phyloP scores from a whole-genome alignment of 208 protist species.

The Angomonas ambiguus region DNA sequence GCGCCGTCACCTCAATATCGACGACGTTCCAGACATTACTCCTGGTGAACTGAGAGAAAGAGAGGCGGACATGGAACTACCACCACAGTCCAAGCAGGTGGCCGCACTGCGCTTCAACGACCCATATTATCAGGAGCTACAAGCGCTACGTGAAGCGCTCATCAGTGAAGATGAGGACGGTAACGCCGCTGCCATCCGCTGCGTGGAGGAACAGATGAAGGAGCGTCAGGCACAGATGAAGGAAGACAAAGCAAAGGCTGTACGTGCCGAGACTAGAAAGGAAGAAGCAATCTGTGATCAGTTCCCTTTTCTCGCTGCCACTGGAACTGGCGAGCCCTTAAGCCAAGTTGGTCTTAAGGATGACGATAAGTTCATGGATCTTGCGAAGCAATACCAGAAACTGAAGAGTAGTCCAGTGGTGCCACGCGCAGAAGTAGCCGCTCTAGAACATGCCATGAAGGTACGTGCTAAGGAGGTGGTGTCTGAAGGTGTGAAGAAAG shows the following conservation, averaged over 20 bases:
- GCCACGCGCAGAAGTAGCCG: slow-evolving; percentile 4
- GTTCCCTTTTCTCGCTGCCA: slow-evolving; percentile 21
- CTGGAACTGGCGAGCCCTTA: slow-evolving; percentile 11
- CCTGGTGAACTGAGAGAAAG: slow-evolving; percentile 23
- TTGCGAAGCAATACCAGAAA: slow-evolving; percentile 14
- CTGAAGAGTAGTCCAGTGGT: neutral
- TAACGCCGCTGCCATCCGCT: slow-evolving; percentile 30
- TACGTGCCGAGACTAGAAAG: slow-evolving; percentile 14
- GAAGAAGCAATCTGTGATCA: slow-evolving; percentile 14
- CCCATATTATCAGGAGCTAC: slow-evolving; percentile 52
- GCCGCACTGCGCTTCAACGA: slow-evolving; percentile 20
- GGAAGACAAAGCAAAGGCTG: slow-evolving; percentile 15
- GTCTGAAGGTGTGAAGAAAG: slow-evolving; percentile 13
- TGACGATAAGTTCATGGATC: slow-evolving; percentile 15
- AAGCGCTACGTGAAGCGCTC: slow-evolving; percentile 24
- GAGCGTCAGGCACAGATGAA: slow-evolving; percentile 26
- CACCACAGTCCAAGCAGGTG: slow-evolving; percentile 14
- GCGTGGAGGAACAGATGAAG: slow-evolving; percentile 43
- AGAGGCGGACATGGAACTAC: slow-evolving; percentile 17
- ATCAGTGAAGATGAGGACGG: slow-evolving; percentile 24
- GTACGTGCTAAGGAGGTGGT: slow-evolving; percentile 18
- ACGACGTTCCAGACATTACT: slow-evolving; percentile 12
- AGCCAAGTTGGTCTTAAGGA: slow-evolving; percentile 15
- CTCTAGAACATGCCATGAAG: slow-evolving; percentile 22
- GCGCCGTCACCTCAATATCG: slow-evolving; percentile 13